Evolutionary conservation across 2,329 filamentous ascomycete species (phyloP).

Genomic region (Drechslerella dactyloides): DNA sequence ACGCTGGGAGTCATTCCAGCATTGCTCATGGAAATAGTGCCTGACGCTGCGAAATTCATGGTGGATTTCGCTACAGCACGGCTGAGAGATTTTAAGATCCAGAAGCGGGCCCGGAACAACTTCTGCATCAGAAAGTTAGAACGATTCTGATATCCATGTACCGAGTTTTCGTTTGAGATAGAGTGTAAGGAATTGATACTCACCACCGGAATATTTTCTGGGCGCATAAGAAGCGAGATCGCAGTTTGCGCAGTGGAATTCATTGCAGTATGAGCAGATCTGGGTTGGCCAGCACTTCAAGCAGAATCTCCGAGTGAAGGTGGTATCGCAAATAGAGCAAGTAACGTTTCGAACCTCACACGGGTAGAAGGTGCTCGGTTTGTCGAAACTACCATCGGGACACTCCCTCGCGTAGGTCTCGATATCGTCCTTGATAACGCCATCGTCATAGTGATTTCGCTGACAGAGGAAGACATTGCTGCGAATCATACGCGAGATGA

Average conservation of each 20-base stretch:
- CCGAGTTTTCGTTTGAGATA: too few species aligned
- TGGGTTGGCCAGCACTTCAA: constrained; percentile 23
- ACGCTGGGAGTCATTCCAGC: not conserved
- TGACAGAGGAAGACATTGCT: constrained; percentile 41
- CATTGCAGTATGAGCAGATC: constrained; percentile 28
- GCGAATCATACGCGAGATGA: constrained; percentile 21
- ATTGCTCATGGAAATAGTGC: constrained; percentile 37
- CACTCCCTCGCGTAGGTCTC: not conserved
- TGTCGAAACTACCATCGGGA: not conserved
- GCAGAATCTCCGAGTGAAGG: constrained; percentile 28
- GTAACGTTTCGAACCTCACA: constrained; percentile 14
- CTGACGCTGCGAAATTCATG: constrained; percentile 12
- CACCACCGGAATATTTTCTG: constrained; percentile 1
- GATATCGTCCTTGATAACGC: constrained; percentile 6
- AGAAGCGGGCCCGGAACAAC: constrained; percentile 4
- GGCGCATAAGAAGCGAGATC: constrained; percentile 6
- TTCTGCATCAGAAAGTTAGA: not conserved
- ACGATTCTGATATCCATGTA: not conserved
- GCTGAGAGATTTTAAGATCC: constrained; percentile 2
- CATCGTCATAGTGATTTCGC: constrained; percentile 28
- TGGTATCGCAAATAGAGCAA: constrained; percentile 16
- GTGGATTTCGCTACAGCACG: constrained; percentile 27
- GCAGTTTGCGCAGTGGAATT: constrained; percentile 30
- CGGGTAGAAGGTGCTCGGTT: constrained; percentile 19
- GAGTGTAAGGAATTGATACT: not conserved